Evolutionary conservation across 148 eudicot species (phyloP), one percentile per base, ranked within the genome.

Genomic region (Silene conica): DNA sequence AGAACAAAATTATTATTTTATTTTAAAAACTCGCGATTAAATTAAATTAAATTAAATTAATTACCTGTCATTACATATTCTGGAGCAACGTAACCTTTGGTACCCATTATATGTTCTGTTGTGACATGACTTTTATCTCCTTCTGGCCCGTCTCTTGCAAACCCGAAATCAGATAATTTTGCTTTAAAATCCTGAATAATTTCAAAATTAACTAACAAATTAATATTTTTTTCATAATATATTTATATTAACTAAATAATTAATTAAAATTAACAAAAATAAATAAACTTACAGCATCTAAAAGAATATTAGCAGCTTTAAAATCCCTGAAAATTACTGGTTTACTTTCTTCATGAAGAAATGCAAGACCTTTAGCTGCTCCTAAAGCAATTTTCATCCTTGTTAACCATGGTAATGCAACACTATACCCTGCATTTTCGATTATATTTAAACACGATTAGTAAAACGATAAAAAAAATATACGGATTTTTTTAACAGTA

Each of bases 61-160:
- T 89, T 90, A 75, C 95, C 92, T 73, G 95, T 86, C 91, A 83
- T 83, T 41, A 83, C 75, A 41, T 83, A 81, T 66, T 83, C 86
- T 14, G 86, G 86, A 48, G 86, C 93, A 59, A 87, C 91, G 26
- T 90, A 90, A 45, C 95, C 95, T 61, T 85, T 85, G 18, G 91
- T 90, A 25, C 95, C 95, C 76, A 90, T 75, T 38, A 87, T 80
- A 45, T 88, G 78, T 21, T 83, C 73, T 0, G 91, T 86, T 5
- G 88, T 81, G 20, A 90, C 78, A 76, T 90, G 88, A 1, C 83
- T 86, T 19, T 90, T 80, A 76, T 87, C 90, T 6, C 85, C 91
- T 2, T 84, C 87, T 12, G 91, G 95, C 2, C 91, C 95, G 60
- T 90, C 95, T 80, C 80, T 83, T 64, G 95, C 95, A 56, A 86